Base-by-base conservation (phyloP, 2,329 filamentous ascomycete species). In the Magnaporthiopsis rhizophila region DNA sequence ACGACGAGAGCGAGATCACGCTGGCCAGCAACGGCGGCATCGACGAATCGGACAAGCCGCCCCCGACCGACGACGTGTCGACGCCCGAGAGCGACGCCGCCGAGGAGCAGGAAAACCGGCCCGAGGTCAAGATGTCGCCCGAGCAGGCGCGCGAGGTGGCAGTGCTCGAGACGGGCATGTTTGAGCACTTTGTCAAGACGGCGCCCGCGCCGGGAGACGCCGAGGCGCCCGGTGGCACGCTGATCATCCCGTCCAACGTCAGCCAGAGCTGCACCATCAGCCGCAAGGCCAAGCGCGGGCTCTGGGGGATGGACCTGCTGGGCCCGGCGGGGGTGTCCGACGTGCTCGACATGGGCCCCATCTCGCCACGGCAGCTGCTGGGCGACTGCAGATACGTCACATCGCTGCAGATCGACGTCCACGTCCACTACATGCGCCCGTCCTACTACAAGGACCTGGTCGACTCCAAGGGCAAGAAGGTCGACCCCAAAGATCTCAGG, bases 71-170 rank as follows among this genome's bases (percentile, higher is more conserved):
- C 3, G 58, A 59, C 30, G 28, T 32, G 24, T 32, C 58, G 26
- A 59, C 58, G 58, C 6, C 58, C 24, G 58, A 59, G 26, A 15
- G 34, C 28, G 28, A 59, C 58, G n/a, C 26, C 8, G 58, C 58
- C 58, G 58, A 59, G 58, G 28, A 32, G 26, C 11, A 9, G 11
- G 58, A n/a, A 15, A 59, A 59, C 58, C 26, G 28, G 26, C 58
- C 58, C 58, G 30, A 30, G 58, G 34, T 34, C 28, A 30, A 59
- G 58, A n/a, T 32, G 21, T 9, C 30, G 18, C 28, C 30, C 18
- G 58, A n/a, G 28, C 30, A 30, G 24, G 58, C 58, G 26, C 58
- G 58, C 58, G 58, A 59, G 58, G 28, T 59, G 28, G 58, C 58
- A 1, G 58, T 34, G 28, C 30, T 59, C 28, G 58, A 59, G 58